These are phyloP conservation scores for Phalaenopsis aphrodite DNA, from an alignment of 106 monocot genomes.

Conservation along the genomic window DNA sequence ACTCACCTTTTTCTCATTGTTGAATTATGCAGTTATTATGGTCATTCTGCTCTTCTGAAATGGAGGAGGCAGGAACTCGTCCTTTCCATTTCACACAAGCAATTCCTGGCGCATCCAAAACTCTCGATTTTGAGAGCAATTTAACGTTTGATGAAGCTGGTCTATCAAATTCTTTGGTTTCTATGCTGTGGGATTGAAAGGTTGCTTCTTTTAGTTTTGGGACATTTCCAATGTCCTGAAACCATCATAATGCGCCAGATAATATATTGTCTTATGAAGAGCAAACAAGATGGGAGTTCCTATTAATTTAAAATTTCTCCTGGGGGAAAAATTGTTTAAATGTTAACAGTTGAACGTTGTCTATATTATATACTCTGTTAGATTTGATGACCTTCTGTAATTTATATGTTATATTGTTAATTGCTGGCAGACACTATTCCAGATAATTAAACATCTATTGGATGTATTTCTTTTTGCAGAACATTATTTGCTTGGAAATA, in stretches of 20 bases:
- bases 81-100: constrained; percentile 55
- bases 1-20: not conserved
- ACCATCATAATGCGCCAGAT: not conserved
- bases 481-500: too few species aligned
- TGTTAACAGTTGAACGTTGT: not conserved
- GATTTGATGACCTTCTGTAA: not conserved
- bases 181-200: constrained; percentile 20
- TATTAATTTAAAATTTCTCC: not conserved
- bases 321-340: not conserved
- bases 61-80: constrained; percentile 27
- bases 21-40: constrained; percentile 42
- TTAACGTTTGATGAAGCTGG: constrained; percentile 43
- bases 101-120: constrained; percentile 54
- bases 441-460: too few species aligned
- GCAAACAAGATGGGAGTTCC: not conserved
- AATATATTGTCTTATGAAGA: not conserved
- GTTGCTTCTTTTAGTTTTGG: not conserved
- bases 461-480: too few species aligned
- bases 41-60: constrained; percentile 44
- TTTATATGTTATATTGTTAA: not conserved
- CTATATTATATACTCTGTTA: not conserved
- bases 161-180: constrained; percentile 17
- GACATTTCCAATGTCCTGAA: not conserved
- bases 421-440: too few species aligned
- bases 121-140: constrained; percentile 30